Evolutionary conservation across 2,329 filamentous ascomycete genomes (phyloP).

Genomic region (Sphaerulina vaccinii): DNA sequence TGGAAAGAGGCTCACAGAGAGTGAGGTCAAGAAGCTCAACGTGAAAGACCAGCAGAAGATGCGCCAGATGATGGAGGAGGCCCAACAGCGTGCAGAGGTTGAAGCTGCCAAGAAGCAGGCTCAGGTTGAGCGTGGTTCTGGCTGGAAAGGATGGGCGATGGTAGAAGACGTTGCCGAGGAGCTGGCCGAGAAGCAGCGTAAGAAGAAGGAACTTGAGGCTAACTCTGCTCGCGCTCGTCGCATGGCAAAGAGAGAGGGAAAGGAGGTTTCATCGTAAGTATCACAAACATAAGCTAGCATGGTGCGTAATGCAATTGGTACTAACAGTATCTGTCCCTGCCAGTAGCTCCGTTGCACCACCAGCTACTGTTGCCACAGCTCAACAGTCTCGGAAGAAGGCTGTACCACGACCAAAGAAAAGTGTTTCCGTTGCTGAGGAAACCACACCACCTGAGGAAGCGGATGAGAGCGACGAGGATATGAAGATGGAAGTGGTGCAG

Average conservation of each 20-base stretch:
- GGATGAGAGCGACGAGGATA: constrained; percentile 17
- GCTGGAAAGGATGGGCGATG: constrained; percentile 35
- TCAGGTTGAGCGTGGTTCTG: constrained; percentile 28
- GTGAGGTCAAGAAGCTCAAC: constrained; percentile 32
- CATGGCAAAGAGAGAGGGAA: constrained; percentile 17
- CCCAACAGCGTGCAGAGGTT: constrained; percentile 32
- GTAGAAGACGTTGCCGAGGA: constrained; percentile 33
- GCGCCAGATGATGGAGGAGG: constrained; percentile 30
- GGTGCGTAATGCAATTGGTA: too few species aligned
- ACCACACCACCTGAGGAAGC: constrained; percentile 5
- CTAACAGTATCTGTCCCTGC: too few species aligned
- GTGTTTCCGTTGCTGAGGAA: constrained; percentile 6
- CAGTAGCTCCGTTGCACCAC: constrained; percentile 1
- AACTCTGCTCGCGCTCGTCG: constrained; percentile 32
- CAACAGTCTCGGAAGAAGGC: constrained; percentile 16
- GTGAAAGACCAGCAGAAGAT: constrained; percentile 31
- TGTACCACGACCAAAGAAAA: constrained; percentile 16
- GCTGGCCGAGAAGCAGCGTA: constrained; percentile 31
- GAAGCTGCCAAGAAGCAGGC: constrained; percentile 31
- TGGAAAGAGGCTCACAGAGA: constrained; percentile 33
- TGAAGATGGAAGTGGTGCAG: constrained; percentile 13
- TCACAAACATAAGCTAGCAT: too few species aligned
- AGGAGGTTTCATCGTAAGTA: too few species aligned
- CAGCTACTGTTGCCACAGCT: constrained; percentile 5
- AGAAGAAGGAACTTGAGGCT: constrained; percentile 33